Evolutionary conservation across 129 eudicot species (phyloP).

Genomic region (Scalesia atractyloides): DNA sequence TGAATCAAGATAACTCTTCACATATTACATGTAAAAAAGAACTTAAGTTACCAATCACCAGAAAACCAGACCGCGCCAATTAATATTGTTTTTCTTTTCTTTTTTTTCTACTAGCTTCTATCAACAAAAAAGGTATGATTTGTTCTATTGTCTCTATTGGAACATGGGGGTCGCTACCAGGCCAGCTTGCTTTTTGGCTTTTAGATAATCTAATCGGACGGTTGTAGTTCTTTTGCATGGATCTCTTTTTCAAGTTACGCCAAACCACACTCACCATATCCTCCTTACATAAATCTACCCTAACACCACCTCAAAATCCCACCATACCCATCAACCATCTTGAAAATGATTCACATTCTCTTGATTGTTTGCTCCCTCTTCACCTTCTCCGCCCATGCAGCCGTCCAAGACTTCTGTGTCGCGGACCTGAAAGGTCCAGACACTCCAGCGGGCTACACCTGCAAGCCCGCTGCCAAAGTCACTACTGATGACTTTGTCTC

Average conservation of each 20-base stretch:
- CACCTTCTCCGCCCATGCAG: slow-evolving; percentile 35
- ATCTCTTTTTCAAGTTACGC: neutral
- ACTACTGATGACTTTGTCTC: slow-evolving; percentile 61
- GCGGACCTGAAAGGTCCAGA: slow-evolving; percentile 53
- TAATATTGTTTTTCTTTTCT: neutral
- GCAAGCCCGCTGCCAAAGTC: slow-evolving; percentile 50
- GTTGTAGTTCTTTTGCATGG: slow-evolving; percentile 30
- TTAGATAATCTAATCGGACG: slow-evolving; percentile 15
- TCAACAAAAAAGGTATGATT: slow-evolving; percentile 8
- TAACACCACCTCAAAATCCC: slow-evolving; percentile 14
- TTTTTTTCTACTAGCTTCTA: neutral
- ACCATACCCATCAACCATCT: neutral
- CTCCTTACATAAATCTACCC: slow-evolving; percentile 19
- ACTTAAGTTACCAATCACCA: slow-evolving; percentile 10
- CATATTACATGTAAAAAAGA: neutral
- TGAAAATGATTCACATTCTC: slow-evolving; percentile 47
- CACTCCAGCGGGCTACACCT: slow-evolving; percentile 70
- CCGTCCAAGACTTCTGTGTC: slow-evolving; percentile 74
- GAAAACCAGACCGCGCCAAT: slow-evolving; percentile 11
- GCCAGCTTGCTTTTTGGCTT: slow-evolving; percentile 21
- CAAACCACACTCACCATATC: slow-evolving; percentile 25
- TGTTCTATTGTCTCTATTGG: slow-evolving; percentile 22
- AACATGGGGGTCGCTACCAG: slow-evolving; percentile 38
- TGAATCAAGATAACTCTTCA: neutral
- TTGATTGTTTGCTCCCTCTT: slow-evolving; percentile 40